Base-by-base conservation (phyloP, 495 filamentous ascomycete genomes). In the Penicillium angulare region DNA sequence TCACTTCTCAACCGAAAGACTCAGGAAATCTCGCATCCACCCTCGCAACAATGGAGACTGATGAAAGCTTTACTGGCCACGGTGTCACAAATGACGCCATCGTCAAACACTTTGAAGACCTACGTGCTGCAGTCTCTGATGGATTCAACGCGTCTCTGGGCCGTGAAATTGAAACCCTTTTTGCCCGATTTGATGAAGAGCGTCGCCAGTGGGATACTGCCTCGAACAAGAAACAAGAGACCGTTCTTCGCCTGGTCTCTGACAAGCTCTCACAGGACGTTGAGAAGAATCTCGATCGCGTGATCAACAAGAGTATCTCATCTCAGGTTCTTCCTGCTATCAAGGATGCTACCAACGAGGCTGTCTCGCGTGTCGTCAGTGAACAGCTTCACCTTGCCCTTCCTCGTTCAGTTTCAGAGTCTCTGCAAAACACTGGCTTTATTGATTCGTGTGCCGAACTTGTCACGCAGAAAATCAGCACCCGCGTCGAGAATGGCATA, bases 261-360 rank as follows among this genome's bases (percentile, higher is more conserved):
- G 84, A 80, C 43, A 92, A 93, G 10, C 76, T 99, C 16, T 87
- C 89, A 16, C 86, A 93, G 38, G 97, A 97, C 53, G 88, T 95
- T 23, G 90, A 97, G 65, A 80, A 85, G 57, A 86, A 85, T 20
- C 77, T 96, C 26, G 72, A 80, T 21, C 80, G 79, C 22, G 86
- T 95, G 48, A 81, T 96, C 43, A 77, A 75, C 21, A 68, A 73
- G 34, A 83, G 81, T 63, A 88, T 92, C 53, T 76, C 86, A 57
- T 69, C 77, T 29, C 75, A 73, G 15, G 86, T 90, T 38, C 66
- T 87, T 36, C 84, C 86, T 67, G 59, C 79, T 47, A 56, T 83
- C 66, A 56, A 73, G 68, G 55, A 75, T 68, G 45, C 75, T 16
- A 72, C 74, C 13, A 78, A 86, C 47, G 80, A 77, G 13, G 74